A percentile compares a stretch with the other conserved stretches of the same genome.
Conservation (phyloP, 2,329 filamentous ascomycete genomes). For the Tetracladium maxilliforme region DNA sequence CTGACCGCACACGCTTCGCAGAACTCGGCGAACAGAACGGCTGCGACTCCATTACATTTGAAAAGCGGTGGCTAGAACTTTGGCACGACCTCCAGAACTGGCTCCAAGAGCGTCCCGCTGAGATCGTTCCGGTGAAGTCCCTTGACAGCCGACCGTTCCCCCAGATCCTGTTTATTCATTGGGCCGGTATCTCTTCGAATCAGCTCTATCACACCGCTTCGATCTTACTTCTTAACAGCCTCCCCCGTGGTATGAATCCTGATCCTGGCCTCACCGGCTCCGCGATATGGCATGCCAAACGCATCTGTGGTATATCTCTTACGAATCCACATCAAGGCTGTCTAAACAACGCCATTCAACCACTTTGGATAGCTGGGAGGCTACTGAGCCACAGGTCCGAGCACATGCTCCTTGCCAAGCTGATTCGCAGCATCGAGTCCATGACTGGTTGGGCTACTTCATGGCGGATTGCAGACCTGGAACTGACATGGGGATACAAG, state of each 20-base stretch:
- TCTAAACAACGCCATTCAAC: conserved; percentile 41
- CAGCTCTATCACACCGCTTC: conserved; percentile 41
- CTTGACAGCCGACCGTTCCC: conserved; percentile 26
- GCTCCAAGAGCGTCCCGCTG: conserved; percentile 26
- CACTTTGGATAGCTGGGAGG: conserved; percentile 38
- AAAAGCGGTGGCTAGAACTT: conserved; percentile 27
- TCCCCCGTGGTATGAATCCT: conserved; percentile 18
- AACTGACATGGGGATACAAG: conserved; percentile 12
- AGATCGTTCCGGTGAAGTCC: conserved; percentile 14
- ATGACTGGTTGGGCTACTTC: conserved; percentile 36
- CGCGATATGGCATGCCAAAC: conserved; percentile 36
- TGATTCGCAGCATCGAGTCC: conserved; percentile 32
- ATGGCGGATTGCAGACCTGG: conserved; percentile 36
- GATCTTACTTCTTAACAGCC: conserved; percentile 31
- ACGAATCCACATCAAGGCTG: conserved; percentile 39
- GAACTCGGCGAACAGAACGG: conserved; percentile 30
- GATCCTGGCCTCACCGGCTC: conserved; percentile 17
- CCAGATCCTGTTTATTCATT: conserved; percentile 34
- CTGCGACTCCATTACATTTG: conserved; percentile 22
- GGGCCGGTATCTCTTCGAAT: conserved; percentile 39
- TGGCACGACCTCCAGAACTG: conserved; percentile 35
- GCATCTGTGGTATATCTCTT: conserved; percentile 38
- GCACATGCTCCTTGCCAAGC: conserved; percentile 20
- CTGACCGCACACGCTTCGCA: conserved; percentile 28
- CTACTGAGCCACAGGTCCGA: conserved; percentile 34